Percentiles rank a stretch among this genome's conserved stretches.
Conservation (phyloP, 169 alveolate genomes). For the Plasmodium yoelii region DNA sequence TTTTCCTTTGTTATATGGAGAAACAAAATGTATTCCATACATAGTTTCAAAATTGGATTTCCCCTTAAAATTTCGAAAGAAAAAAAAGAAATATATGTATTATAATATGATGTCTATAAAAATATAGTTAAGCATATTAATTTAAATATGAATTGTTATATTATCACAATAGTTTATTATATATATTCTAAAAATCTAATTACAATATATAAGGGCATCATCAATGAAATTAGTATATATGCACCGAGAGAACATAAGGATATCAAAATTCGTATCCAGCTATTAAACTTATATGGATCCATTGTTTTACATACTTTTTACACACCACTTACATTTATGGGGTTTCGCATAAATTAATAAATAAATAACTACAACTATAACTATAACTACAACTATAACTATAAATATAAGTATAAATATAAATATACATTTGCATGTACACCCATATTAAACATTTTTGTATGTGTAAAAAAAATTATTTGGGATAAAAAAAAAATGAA, state of each 20-base stretch:
- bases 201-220: conserved; percentile 62
- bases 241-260: conserved; percentile 53
- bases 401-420: no score
- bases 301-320: conserved; percentile 13
- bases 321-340: conserved; percentile 6
- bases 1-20: conserved; percentile 38
- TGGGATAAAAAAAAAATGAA: neutral
- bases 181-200: neutral
- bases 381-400: no score
- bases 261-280: conserved; percentile 66
- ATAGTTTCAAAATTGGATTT: conserved; percentile 14
- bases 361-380: neutral
- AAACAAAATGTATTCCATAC: conserved; percentile 48
- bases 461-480: no score
- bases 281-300: conserved; percentile 73
- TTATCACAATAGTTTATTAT: neutral
- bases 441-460: no score
- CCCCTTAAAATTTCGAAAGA: conserved; percentile 5
- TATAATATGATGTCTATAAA: neutral
- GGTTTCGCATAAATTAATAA: neutral
- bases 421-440: neutral
- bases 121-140: neutral
- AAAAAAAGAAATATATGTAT: neutral
- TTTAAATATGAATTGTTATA: neutral
- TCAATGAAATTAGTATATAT: conserved; percentile 48